phyloP scores from a whole-genome alignment of 2,329 filamentous ascomycete species.

The Septoria linicola region DNA sequence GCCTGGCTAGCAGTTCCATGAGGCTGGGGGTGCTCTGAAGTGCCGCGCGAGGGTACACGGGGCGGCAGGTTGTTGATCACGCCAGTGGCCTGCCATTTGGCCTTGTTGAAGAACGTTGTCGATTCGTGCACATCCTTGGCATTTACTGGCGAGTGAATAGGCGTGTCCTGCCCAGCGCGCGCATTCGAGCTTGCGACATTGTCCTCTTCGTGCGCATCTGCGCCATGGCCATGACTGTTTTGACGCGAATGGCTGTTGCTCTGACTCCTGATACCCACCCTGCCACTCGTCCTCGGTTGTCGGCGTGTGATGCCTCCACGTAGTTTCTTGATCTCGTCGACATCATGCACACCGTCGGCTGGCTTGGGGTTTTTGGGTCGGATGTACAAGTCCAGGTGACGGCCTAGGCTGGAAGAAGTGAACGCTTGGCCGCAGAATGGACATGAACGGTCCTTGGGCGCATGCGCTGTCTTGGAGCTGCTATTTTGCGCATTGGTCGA shows the following conservation, averaged over 20 bases:
- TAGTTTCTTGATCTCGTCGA: constrained; percentile 81
- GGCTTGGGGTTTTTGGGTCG: constrained; percentile 89
- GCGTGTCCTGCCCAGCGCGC: constrained; percentile 12
- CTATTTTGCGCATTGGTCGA: constrained; percentile 18
- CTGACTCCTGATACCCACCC: constrained; percentile 19
- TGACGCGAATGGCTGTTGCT: constrained; percentile 12
- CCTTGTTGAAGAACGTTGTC: constrained; percentile 54
- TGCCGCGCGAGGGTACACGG: constrained; percentile 28
- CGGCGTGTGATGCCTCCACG: constrained; percentile 82
- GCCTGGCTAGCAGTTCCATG: constrained; percentile 27
- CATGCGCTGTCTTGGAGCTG: constrained; percentile 44
- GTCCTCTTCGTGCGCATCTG: constrained; percentile 1
- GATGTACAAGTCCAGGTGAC: constrained; percentile 91
- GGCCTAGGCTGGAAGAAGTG: constrained; percentile 88
- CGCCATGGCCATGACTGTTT: constrained; percentile 1
- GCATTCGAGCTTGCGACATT: neutral
- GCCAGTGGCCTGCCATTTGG: constrained; percentile 73
- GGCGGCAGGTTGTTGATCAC: constrained; percentile 71
- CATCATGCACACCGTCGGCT: constrained; percentile 82
- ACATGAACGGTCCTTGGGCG: constrained; percentile 77
- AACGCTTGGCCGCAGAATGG: constrained; percentile 87
- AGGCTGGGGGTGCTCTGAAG: constrained; percentile 19
- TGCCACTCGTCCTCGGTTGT: constrained; percentile 61
- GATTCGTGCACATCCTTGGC: constrained; percentile 17
- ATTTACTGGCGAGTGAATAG: constrained; percentile 27